Evolutionary conservation across 805 yeast species (phyloP), one percentile per base, ranked within the genome.

Genomic region (Ogataea neopini): DNA sequence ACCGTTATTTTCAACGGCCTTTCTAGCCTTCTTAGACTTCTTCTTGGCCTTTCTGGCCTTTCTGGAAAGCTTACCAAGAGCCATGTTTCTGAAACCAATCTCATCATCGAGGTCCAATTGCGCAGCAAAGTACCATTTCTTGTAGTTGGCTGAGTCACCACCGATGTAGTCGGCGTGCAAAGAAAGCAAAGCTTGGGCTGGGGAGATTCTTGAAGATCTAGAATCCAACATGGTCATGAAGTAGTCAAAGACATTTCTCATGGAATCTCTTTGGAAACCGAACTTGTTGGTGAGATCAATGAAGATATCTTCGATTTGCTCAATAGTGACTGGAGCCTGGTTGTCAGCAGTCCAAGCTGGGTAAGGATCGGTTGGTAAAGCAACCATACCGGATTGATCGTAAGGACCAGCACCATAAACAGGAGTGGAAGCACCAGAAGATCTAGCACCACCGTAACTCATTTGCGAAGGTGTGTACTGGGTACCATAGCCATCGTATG

Each of bases 281-380:
- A 87, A 86, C 68, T 82, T 84, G 70, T 86, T 86, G 36, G 92
- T 75, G 66, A 87, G 74, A 67, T 87, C 94, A 62, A 87, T 87
- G 64, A 87, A 87, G 32, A 86, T 81, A 72, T 87, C 95, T 72
- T 87, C 95, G 64, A 87, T 84, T 66, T 87, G 92, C 68, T 87
- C 94, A 46, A 87, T 78, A 41, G 88, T 76, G 48, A 86, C 84
- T 10, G 95, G 95, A 20, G 92, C 89, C 67, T 86, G 92, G 48
- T 86, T 91, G 69, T 94, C 98, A 40, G 96, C 96, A 20, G 97
- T 88, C 99, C 99, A 94, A 43, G 99, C 98, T 37, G 99, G 99
- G 68, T 92, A 94, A 28, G 99, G 99, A 68, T 94, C 94, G 38
- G 90, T 81, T 59, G 96, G 77, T 71, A 85, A 59, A 66, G 88